A percentile compares a stretch with the other conserved stretches of the same genome.
phyloP scores from a whole-genome alignment of 495 filamentous ascomycete genomes.

The Aspergillus biplanus region DNA sequence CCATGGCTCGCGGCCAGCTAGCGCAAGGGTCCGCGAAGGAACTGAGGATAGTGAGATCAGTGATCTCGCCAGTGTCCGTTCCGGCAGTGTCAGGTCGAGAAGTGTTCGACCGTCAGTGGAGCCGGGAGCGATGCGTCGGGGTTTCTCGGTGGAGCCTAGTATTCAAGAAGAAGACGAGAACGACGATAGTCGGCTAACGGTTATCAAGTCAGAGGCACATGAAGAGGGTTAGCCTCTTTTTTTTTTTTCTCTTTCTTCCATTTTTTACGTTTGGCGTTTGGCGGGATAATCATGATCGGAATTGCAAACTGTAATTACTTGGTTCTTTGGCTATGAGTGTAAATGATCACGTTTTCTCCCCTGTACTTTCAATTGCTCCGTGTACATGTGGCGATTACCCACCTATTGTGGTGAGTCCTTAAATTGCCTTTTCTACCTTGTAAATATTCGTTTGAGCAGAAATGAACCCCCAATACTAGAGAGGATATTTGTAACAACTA shows the following conservation, averaged over 20 bases:
- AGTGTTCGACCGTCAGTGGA: constrained; percentile 49
- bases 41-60: constrained; percentile 40
- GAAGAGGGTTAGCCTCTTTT: constrained; percentile 34
- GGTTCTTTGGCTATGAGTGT: constrained; percentile 18
- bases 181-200: constrained; percentile 52
- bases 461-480: too few species aligned
- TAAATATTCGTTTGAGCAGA: too few species aligned
- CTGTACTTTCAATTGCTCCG: not conserved
- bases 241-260: constrained; percentile 16
- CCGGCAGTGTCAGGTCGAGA: constrained; percentile 39
- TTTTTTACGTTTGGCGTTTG: constrained; percentile 28
- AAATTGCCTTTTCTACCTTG: too few species aligned
- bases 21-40: constrained; percentile 39
- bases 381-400: not conserved
- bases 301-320: constrained; percentile 13
- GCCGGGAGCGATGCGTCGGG: constrained; percentile 31
- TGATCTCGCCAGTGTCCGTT: constrained; percentile 30
- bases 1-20: constrained; percentile 39
- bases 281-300: constrained; percentile 11
- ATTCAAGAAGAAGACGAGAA: constrained; percentile 59
- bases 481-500: too few species aligned
- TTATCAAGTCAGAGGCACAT: constrained; percentile 54
- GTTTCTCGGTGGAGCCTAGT: constrained; percentile 47
- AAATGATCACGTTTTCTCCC: constrained; percentile 11
- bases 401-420: not conserved